These are phyloP conservation scores for Apophysomyces sp. DNA, from an alignment of 371 early-diverging fungal genomes.

Conservation along the genomic window DNA sequence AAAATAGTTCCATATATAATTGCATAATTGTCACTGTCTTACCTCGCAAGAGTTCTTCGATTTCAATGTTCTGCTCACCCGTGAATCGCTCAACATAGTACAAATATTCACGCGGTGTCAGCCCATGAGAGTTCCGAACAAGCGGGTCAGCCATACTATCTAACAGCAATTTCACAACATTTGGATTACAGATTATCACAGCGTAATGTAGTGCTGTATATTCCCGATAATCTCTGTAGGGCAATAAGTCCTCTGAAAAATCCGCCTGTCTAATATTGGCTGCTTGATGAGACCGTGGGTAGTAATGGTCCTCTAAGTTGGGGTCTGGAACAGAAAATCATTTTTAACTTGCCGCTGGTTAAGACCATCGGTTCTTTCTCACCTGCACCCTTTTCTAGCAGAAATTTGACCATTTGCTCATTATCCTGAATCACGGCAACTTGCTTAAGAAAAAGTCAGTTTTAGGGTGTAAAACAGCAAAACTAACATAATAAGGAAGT, in stretches of 20 bases:
- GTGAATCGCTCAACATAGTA: conserved; percentile 52
- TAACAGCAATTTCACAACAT: conserved; percentile 56
- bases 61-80: conserved; percentile 43
- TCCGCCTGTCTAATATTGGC: conserved; percentile 43
- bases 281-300: conserved; percentile 47
- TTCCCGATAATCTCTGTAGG: conserved; percentile 49
- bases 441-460: conserved; percentile 34
- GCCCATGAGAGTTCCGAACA: conserved; percentile 38
- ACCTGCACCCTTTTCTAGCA: conserved; percentile 50
- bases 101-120: conserved; percentile 48
- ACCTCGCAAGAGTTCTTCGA: conserved; percentile 38
- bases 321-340: conserved; percentile 27
- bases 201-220: conserved; percentile 69
- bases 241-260: conserved; percentile 45
- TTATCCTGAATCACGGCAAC: conserved; percentile 54
- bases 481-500: neutral
- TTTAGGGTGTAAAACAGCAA: no score
- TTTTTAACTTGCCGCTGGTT: neutral
- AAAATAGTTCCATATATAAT: neutral
- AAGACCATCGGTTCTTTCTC: neutral
- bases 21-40: neutral
- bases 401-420: conserved; percentile 38
- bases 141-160: conserved; percentile 62
- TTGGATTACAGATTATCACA: conserved; percentile 58
- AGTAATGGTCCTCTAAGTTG: conserved; percentile 46